Conservation (phyloP, 2,329 filamentous ascomycete genomes). For the Aspergillus neotritici region DNA sequence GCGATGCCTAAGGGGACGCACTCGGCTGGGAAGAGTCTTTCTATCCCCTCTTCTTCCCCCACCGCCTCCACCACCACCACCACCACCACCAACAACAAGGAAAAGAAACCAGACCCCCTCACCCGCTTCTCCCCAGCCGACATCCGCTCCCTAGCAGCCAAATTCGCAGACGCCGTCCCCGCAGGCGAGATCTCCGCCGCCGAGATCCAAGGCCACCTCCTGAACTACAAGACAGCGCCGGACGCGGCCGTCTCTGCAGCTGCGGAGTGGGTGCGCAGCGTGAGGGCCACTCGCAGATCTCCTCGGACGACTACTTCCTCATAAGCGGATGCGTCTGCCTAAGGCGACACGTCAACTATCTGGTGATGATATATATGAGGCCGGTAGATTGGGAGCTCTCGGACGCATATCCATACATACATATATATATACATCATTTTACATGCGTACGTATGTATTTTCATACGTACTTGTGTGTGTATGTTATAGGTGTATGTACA, state of each 20-base stretch:
- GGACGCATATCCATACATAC: too few species aligned
- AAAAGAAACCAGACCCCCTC: neutral
- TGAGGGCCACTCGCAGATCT: slow-evolving; percentile 22
- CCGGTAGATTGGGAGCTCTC: too few species aligned
- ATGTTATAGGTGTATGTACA: too few species aligned
- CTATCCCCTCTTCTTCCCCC: too few species aligned
- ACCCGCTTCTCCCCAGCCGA: slow-evolving; percentile 12
- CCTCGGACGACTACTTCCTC: slow-evolving; percentile 7
- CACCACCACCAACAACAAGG: neutral
- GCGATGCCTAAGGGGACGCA: neutral
- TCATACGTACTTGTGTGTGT: too few species aligned
- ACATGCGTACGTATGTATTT: too few species aligned
- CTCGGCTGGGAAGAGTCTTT: neutral
- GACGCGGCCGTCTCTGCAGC: slow-evolving; percentile 27
- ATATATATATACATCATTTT: too few species aligned
- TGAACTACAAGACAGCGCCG: slow-evolving; percentile 31
- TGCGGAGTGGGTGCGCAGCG: slow-evolving; percentile 24
- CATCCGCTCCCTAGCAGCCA: slow-evolving; percentile 20
- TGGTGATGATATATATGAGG: too few species aligned
- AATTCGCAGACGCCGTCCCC: slow-evolving; percentile 31
- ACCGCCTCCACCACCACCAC: too few species aligned
- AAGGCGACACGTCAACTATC: too few species aligned
- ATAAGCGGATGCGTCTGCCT: neutral
- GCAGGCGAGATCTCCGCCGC: slow-evolving; percentile 34
- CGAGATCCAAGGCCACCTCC: slow-evolving; percentile 39